Evolutionary conservation across 2,329 filamentous ascomycete genomes (phyloP), one percentile per base, ranked within the genome.

Genomic region (Colletotrichum lindemuthianum): DNA sequence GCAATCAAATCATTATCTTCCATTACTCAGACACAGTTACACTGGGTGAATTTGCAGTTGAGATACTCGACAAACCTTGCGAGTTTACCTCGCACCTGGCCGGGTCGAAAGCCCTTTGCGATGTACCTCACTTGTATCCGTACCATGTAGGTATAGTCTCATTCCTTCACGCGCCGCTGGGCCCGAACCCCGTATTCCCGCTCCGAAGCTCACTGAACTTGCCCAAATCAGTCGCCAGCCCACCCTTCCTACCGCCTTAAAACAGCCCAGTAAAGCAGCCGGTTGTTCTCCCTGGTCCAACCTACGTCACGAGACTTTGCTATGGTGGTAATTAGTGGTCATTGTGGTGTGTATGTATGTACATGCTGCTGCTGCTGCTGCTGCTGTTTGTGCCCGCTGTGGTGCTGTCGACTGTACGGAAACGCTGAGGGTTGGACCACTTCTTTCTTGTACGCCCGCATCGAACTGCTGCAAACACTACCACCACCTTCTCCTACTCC

Each of bases 291-390:
- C 58, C 55, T 57, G 61, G 34, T 41, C 48, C 57, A 13, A 65
- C 57, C 57, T 65, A 65, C 61, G 61, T 69, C 53, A 55, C 63
- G 59, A 63, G 63, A 57, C 41, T 58, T 36, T 32, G 36, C 32
- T 40, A 44, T 41, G 43, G 58, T 52, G 52, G 52, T 49, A n/a
- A n/a, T n/a, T n/a, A 24, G 24, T 24, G 24, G 24, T 24, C 4
- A 24, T 24, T 24, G 4, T 24, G 24, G 24, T 24, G 4, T 24
- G 24, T 24, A 24, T 24, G 24, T 24, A 24, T 4, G 24, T 5
- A 24, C 24, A 3, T 24, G 24, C 24, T 24, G 24, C 24, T 24
- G 24, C 24, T 24, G 24, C 24, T 24, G 24, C 24, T 24, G 24
- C 24, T 24, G 24, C 24, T 24, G 24, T 24, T 24, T 24, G 24